Base-by-base conservation (phyloP, 1,139 yeast species). In the Wickerhamomyces sp. region DNA sequence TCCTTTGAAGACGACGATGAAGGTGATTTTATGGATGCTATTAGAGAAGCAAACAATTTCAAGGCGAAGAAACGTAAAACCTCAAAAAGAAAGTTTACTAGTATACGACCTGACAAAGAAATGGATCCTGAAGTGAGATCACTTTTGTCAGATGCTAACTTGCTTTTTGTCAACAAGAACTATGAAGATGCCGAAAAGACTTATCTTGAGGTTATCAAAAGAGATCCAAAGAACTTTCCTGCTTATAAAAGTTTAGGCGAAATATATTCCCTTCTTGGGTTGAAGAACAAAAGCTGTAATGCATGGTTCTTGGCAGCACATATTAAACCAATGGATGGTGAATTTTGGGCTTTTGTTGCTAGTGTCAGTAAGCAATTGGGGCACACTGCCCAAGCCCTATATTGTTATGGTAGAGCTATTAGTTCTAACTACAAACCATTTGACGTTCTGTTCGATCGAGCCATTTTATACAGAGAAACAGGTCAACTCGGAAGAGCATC, bases 201-300 rank as follows among this genome's bases (percentile, higher is more conserved):
- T 39, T 83, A 82, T 49, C 70, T 75, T 35, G 90, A 87, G 51
- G 95, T 89, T 9, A 79, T 92, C 48, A 75, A 79, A 47, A 68
- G 76, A 43, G 97, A 92, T 54, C 81, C 86, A 10, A 76, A 76
- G 47, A 87, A 88, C 49, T 82, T 80, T 59, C 75, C 81, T 42
- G 97, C 97, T 0, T 90, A 86, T 60, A 85, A 82, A 52, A 77
- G 94, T 2, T 65, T 92, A 40, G 97, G 95, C 34, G 95, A 85
- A 51, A 87, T 92, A 32, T 84, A 85, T 51, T 76, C 80, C 43
- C 73, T 77, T 40, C 78, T 78, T 43, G 88, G 85, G 0, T 74
- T 83, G 38, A 60, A 74, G 38, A 76, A 80, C 48, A 81, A 81
- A 52, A 86, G 96, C 46, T 81, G 95, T 55, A 77, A 78, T 43